Evolutionary conservation across 768 basidiomycete genomes (phyloP), one percentile per base, ranked within the genome.

Genomic region (Trametes sanguinea): DNA sequence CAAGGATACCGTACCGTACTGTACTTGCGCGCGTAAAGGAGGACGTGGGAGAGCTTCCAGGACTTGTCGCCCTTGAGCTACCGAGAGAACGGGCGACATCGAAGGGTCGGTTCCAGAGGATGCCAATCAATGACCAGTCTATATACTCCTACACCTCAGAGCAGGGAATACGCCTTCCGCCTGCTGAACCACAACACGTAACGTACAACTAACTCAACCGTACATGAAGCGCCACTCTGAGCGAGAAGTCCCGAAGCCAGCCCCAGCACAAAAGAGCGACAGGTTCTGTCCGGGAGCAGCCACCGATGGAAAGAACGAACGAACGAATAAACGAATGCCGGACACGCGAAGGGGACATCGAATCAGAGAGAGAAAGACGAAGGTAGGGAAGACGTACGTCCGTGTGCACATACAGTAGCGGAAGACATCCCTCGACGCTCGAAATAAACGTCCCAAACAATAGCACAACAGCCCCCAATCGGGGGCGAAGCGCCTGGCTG

Each of bases 151-250:
- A 53, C 52, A 39, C 29, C 13, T 6, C 33, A 45, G 6, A 10
- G 55, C 55, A 47, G 55, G 55, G 35, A 56, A 47, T 29, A 45
- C 56, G 42, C 51, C 57, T 51, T 29, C 55, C 56, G 42, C 51
- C 57, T 51, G 57, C 57, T 48, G 51, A 58, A 51, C 22, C 22
- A 22, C 46, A 51, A 51, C 40, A 30, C 39, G 17, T 51, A 58
- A 51, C 48, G 39, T 30, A 44, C 30, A 53, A 60, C 37, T 27
- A 52, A 29, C 14, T 37, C 48, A 37, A 57, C 47, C n/a, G 22
- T 33, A 29, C 30, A 17, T 40, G 16, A 44, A 30, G 17, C 46
- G 51, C 51, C 51, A 57, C 61, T 57, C 61, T 56, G 56, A 39
- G 44, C 22, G 46, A 51, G 51, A 59, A 29, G 13, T n/a, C 22